These are phyloP conservation scores for Dictyostelium discoideum DNA, from an alignment of 78 protist species.

Conservation along the genomic window dicty_2.7 NC_007090.3:3692001-3692500, in stretches of 20 bases:
- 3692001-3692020: slow-evolving; percentile 98
- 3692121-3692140: slow-evolving; percentile 96
- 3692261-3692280: not conserved
- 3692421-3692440: slow-evolving; percentile 72
- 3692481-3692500: slow-evolving; percentile 17
- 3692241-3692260: too few species aligned
- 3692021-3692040: slow-evolving; percentile 90
- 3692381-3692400: slow-evolving; percentile 90
- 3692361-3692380: slow-evolving; percentile 95
- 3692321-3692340: slow-evolving; percentile 82
- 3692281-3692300: not conserved
- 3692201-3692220: slow-evolving; percentile 52
- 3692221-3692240: slow-evolving; percentile 15
- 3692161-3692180: slow-evolving; percentile 91
- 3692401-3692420: slow-evolving; percentile 96
- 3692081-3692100: slow-evolving; percentile 97
- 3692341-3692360: slow-evolving; percentile 97
- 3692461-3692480: not conserved
- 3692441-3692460: slow-evolving; percentile 58
- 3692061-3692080: slow-evolving; percentile 84
- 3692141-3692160: slow-evolving; percentile 95
- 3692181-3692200: slow-evolving; percentile 90
- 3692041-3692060: slow-evolving; percentile 90
- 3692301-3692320: not conserved
- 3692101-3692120: slow-evolving; percentile 91